A percentile compares a stretch with the other conserved stretches of the same genome.
These are phyloP conservation scores for Neurospora discreta DNA, from an alignment of 495 filamentous ascomycete species.

Conservation along the genomic window DNA sequence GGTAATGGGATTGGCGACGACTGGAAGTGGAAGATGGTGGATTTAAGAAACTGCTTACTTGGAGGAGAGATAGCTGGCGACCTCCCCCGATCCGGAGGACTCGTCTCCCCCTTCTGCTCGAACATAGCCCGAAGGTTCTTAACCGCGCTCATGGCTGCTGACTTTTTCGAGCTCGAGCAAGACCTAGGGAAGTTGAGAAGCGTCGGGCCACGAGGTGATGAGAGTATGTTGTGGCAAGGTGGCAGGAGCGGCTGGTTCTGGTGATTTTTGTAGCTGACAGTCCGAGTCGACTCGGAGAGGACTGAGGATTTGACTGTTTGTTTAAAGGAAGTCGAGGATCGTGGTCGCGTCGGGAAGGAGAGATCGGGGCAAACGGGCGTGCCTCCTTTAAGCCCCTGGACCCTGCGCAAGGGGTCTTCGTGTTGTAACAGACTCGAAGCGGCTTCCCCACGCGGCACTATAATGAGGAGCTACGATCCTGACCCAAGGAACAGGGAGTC, in stretches of 20 bases:
- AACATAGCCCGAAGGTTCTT: slow-evolving; percentile 79
- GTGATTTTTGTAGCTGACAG: neutral
- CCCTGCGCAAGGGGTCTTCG: neutral
- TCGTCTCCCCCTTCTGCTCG: slow-evolving; percentile 55
- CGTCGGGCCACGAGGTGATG: neutral
- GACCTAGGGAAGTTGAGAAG: neutral
- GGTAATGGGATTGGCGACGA: neutral
- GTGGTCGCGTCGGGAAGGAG: neutral
- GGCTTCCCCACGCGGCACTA: neutral
- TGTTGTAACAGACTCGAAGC: neutral
- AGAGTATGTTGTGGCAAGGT: neutral
- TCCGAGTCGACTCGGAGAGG: neutral
- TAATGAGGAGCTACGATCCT: neutral
- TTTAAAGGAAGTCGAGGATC: neutral
- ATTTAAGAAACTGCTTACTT: slow-evolving; percentile 13
- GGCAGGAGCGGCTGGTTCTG: neutral
- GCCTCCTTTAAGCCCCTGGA: neutral
- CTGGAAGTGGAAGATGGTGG: neutral
- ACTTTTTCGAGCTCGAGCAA: neutral
- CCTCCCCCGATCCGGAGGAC: slow-evolving; percentile 62
- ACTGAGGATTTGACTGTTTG: neutral
- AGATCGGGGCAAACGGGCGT: neutral
- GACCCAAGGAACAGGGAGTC: neutral
- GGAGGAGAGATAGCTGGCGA: slow-evolving; percentile 43
- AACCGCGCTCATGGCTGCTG: slow-evolving; percentile 36